These are phyloP conservation scores for Lolium rigidum DNA, from an alignment of 176 grass and related monocot species.

Conservation along the genomic window DNA sequence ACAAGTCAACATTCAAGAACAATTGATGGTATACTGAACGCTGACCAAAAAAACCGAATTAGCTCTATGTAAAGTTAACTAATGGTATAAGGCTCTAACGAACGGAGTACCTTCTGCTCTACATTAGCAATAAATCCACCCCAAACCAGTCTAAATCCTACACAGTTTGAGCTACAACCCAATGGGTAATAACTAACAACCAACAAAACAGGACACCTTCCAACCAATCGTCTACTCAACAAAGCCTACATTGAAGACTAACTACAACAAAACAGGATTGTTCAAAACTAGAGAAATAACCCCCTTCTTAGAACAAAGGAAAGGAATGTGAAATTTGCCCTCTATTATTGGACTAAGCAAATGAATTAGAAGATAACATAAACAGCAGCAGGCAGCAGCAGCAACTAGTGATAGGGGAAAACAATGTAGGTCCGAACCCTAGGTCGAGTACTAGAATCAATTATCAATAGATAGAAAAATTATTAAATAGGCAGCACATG, in stretches of 20 bases:
- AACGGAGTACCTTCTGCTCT: background rate
- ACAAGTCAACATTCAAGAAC: background rate
- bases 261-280: background rate
- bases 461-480: background rate
- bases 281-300: background rate
- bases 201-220: conserved; percentile 13
- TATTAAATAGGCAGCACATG: conserved; percentile 27
- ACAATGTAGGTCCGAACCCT: conserved; percentile 17
- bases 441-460: conserved; percentile 17
- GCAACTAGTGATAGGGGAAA: conserved; percentile 5
- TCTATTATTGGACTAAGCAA: conserved; percentile 19
- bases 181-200: background rate
- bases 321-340: background rate
- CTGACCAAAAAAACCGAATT: background rate
- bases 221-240: background rate
- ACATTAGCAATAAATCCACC: background rate
- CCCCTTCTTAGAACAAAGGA: background rate
- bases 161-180: background rate
- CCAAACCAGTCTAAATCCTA: conserved; percentile 14
- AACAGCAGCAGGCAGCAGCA: background rate
- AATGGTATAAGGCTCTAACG: background rate
- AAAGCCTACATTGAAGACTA: background rate
- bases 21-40: background rate
- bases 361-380: background rate
- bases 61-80: background rate